Evolutionary conservation across 1,284 basidiomycete genomes (phyloP), one percentile per base, ranked within the genome.

Genomic region (Marasmius fiardii): DNA sequence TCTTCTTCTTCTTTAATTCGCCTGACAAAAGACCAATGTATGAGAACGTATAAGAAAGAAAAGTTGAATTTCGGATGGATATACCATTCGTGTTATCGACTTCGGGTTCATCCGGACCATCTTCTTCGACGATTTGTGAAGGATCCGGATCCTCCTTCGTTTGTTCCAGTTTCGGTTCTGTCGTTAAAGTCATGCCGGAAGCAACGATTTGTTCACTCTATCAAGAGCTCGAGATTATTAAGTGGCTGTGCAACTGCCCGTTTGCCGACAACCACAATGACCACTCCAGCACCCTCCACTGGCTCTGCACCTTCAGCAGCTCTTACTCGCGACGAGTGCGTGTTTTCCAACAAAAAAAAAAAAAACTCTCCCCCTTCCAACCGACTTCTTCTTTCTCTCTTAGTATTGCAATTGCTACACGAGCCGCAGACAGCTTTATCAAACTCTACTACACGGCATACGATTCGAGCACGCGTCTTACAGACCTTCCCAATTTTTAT

Each of bases 1-100:
- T 98, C 79, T 93, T 93, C 72, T 92, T 92, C 73, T 92, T 92
- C 69, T 89, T 89, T 44, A 66, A 72, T 54, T 79, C 75, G n/a
- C 70, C 76, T 78, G 43, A 21, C 43, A 43, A 45, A 31, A 45
- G n/a, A 14, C n/a, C 26, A 20, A 31, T 52, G 28, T 43, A 24
- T 44, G 26, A 20, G 12, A 28, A 18, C 28, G 14, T 4, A 4
- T n/a, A 14, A 16, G 3, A 26, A 11, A 18, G 6, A 28, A 54
- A 56, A 48, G 20, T 7, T 23, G 10, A n/a, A n/a, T n/a, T 8
- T 14, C 10, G 7, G 31, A 31, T 35, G 56, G 18, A 34, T 20
- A 23, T 26, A 28, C 43, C 4, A 52, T 52, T 41, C 23, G 44
- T 26, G 55, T 53, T 58, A 43, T 53, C 62, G 58, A 52, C 57